Evolutionary conservation across 768 basidiomycete species (phyloP), one percentile per base, ranked within the genome.

Genomic region (Kwoniella botswanensis): DNA sequence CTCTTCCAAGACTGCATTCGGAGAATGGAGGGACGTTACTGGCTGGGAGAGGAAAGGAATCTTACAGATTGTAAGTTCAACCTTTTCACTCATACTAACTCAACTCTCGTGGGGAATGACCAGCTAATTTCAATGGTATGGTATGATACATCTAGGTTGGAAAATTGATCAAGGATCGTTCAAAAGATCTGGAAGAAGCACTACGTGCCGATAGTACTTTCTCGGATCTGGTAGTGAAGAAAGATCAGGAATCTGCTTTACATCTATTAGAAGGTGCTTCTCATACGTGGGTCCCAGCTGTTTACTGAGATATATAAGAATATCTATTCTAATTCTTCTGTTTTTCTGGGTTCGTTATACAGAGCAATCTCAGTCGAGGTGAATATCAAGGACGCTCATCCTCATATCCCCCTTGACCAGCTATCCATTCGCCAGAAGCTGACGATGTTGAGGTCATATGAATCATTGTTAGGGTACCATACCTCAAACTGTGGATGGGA

Each of bases 401-500:
- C 35, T 35, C 35, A 35, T 35, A 35, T 7, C 4, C 35, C 35
- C 6, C 35, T 35, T 35, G 35, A 35, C 35, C 6, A 35, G 35
- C 7, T 5, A 35, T 35, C 35, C 35, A 35, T 9, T 35, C 35
- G 35, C 35, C 35, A 44, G 21, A 9, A 60, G 41, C 22, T n/a
- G 58, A 29, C 42, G 4, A 55, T 50, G 17, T 15, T 26, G 29
- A 17, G 6, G 18, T 35, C 15, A 22, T 65, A 10, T 17, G 17
- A 41, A 35, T 44, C 18, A 26, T 26, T 3, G 26, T 4, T 26
- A 75, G 73, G 78, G 76, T 2, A 61, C 61, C 13, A 78, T 77
- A 41, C 80, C 80, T 13, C 69, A 67, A 3, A 79, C 80, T 0
- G 44, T 72, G 7, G 80, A 82, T 43, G 74, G 71, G 0, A 71